A percentile compares a stretch with the other conserved stretches of the same genome.
These are phyloP conservation scores for Backusella circina DNA, from an alignment of 192 early-diverging fungal species.

Conservation along the genomic window DNA sequence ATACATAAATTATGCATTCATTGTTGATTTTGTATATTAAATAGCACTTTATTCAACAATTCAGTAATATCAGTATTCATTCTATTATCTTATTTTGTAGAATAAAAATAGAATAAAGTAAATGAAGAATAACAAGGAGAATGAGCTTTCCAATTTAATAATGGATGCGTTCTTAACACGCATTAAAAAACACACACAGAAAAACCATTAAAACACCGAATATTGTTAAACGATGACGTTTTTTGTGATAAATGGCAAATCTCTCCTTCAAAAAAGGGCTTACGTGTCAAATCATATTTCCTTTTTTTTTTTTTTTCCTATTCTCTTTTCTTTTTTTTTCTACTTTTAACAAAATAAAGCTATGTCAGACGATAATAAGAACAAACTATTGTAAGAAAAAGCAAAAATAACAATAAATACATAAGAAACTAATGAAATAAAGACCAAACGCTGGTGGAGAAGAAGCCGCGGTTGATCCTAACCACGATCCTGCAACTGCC, in stretches of 20 bases:
- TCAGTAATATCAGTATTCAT: too few species aligned
- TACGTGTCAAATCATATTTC: conserved; percentile 5
- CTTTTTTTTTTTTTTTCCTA: neutral
- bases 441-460: conserved; percentile 55
- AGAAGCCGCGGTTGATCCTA: conserved; percentile 48
- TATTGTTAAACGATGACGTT: neutral
- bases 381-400: neutral
- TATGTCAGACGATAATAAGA: neutral
- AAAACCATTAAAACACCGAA: neutral
- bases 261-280: neutral
- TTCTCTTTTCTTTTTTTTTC: neutral
- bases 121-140: too few species aligned
- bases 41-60: too few species aligned
- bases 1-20: neutral
- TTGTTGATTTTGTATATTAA: neutral
- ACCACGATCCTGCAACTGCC: conserved; percentile 87
- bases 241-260: neutral
- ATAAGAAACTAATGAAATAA: neutral
- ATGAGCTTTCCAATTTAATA: too few species aligned
- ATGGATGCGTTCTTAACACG: neutral
- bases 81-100: too few species aligned
- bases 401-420: too few species aligned
- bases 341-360: neutral
- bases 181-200: neutral
- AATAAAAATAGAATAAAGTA: too few species aligned